Percentiles rank a stretch among this genome's conserved stretches.
Evolutionary conservation across 2,329 filamentous ascomycete genomes (phyloP).

Genomic region (Claviceps sp.): DNA sequence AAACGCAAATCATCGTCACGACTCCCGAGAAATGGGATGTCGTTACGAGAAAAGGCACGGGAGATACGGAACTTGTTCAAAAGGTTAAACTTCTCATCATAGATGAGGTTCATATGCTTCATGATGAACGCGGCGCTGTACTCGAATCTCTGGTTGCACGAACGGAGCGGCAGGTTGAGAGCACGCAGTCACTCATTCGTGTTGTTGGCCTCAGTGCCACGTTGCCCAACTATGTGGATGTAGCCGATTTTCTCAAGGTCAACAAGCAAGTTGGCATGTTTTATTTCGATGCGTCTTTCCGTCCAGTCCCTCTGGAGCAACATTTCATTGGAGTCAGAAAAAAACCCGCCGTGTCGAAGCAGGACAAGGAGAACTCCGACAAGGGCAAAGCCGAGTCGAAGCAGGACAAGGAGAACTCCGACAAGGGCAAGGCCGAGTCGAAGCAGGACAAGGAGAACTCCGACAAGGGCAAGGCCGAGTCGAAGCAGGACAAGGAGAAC

Average conservation of each 20-base stretch:
- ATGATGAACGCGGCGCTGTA: conserved; percentile 92
- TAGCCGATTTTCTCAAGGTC: conserved; percentile 92
- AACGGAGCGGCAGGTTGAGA: conserved; percentile 93
- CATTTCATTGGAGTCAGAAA: conserved; percentile 96
- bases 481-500: conserved; percentile 53
- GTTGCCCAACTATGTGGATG: conserved; percentile 89
- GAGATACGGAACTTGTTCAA: conserved; percentile 93
- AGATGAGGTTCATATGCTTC: conserved; percentile 98
- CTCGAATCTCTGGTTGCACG: conserved; percentile 90
- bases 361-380: conserved; percentile 72
- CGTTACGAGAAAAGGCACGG: conserved; percentile 89
- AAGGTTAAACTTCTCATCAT: conserved; percentile 95
- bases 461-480: conserved; percentile 63
- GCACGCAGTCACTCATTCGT: conserved; percentile 91
- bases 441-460: conserved; percentile 60
- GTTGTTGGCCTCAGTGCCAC: conserved; percentile 94
- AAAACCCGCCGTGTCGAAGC: conserved; percentile 37
- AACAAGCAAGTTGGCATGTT: conserved; percentile 88
- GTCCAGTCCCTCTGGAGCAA: conserved; percentile 89
- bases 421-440: conserved; percentile 37
- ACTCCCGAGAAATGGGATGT: conserved; percentile 99
- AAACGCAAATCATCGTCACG: conserved; percentile 95
- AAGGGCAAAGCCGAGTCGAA: conserved; percentile 79
- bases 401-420: conserved; percentile 31
- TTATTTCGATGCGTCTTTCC: conserved; percentile 93